phyloP scores from a whole-genome alignment of 1,139 yeast genomes.

The Casaregolazyma lundiana region DNA sequence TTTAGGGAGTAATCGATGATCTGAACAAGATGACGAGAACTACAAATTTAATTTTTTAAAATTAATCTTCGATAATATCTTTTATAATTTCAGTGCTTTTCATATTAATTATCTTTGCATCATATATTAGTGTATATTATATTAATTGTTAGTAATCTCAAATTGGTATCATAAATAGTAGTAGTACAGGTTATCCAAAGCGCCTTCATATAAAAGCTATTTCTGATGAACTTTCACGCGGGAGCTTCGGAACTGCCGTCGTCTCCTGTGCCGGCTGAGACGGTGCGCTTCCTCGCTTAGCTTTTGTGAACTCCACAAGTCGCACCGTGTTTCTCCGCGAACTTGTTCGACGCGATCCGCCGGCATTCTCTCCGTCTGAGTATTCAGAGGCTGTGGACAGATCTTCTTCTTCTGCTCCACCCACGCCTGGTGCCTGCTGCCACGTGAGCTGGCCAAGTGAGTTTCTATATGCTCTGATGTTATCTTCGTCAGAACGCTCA shows the following conservation, averaged over 20 bases:
- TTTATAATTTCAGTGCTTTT: too few relatives aligned
- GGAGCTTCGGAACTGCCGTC: neutral
- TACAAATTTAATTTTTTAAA: too few relatives aligned
- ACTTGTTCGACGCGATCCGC: neutral
- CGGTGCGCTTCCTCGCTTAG: slow-evolving; percentile 18
- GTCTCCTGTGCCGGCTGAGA: neutral
- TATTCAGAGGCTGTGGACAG: slow-evolving; percentile 12
- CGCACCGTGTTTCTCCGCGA: slow-evolving; percentile 36
- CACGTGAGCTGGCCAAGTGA: slow-evolving; percentile 33
- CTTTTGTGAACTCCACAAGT: slow-evolving; percentile 50
- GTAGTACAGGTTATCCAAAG: too few relatives aligned
- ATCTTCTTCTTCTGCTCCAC: slow-evolving; percentile 10
- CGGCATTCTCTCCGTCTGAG: slow-evolving; percentile 4
- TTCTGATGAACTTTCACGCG: neutral
- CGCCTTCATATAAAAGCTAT: neutral
- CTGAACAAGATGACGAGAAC: too few relatives aligned
- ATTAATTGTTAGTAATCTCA: neutral
- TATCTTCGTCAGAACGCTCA: slow-evolving; percentile 20
- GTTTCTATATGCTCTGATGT: slow-evolving; percentile 32
- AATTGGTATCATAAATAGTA: too few relatives aligned
- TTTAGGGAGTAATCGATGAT: too few relatives aligned
- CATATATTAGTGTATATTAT: neutral
- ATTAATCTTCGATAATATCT: too few relatives aligned
- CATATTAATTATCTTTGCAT: too few relatives aligned
- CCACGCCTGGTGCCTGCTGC: slow-evolving; percentile 23